Conservation (phyloP, 2,329 filamentous ascomycete species). For the Stachybotrys chartarum region DNA sequence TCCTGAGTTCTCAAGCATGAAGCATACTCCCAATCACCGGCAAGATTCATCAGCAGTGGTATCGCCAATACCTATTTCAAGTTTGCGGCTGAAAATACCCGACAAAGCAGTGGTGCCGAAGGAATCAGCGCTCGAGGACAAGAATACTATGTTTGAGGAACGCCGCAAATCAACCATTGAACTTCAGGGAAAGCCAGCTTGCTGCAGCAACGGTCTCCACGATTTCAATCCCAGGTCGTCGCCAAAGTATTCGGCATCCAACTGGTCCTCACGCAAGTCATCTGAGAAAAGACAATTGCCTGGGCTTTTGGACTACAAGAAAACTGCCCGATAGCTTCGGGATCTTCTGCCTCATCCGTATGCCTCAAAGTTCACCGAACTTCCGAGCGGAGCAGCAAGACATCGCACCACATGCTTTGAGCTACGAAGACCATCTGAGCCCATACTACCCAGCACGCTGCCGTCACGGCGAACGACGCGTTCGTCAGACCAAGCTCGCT, state of each 20-base stretch:
- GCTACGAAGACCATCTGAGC: conserved; percentile 13
- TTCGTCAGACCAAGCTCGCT: conserved; percentile 10
- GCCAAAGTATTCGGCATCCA: background rate
- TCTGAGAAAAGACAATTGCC: background rate
- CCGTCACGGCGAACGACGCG: conserved; percentile 10
- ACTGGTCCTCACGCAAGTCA: background rate
- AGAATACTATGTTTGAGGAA: no score
- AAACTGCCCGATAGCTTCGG: conserved; percentile 25
- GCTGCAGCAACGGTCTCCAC: background rate
- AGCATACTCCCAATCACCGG: no score
- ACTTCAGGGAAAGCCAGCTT: background rate
- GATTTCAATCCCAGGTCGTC: background rate
- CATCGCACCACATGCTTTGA: background rate
- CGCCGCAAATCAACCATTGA: no score
- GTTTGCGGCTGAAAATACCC: no score
- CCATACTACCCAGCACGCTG: conserved; percentile 8
- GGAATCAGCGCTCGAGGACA: no score
- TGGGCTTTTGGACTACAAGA: conserved; percentile 16
- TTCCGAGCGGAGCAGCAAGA: conserved; percentile 6
- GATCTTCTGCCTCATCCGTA: conserved; percentile 19
- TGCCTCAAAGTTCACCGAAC: conserved; percentile 18
- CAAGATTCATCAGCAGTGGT: no score
- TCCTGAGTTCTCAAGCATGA: no score
- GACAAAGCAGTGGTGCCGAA: no score
- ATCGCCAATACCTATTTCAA: no score